These are phyloP conservation scores for Aspergillus heteromorphus DNA, from an alignment of 495 filamentous ascomycete genomes.

Conservation along the genomic window DNA sequence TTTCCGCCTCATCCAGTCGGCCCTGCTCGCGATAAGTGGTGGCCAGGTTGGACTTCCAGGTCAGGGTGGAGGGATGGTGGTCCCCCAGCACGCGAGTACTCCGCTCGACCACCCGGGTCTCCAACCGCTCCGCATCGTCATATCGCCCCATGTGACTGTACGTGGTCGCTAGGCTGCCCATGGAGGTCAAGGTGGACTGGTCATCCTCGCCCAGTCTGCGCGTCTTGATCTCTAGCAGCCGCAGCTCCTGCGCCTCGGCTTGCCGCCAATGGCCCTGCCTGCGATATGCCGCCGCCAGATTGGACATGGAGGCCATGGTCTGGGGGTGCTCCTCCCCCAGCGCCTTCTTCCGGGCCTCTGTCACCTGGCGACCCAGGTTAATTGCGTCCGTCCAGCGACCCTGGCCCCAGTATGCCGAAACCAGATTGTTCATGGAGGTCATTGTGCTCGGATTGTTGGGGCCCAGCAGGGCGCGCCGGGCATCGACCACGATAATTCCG, in stretches of 20 bases:
- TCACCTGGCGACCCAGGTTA: constrained; percentile 17
- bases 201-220: constrained; percentile 13
- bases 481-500: not conserved
- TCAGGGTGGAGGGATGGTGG: constrained; percentile 24
- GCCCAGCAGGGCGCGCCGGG: constrained; percentile 8
- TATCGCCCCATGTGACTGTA: constrained; percentile 25
- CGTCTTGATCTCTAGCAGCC: constrained; percentile 18
- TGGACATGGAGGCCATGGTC: constrained; percentile 23
- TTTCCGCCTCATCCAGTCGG: constrained; percentile 22
- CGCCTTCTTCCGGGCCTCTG: constrained; percentile 9
- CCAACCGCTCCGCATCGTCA: constrained; percentile 24
- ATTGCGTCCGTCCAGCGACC: constrained; percentile 16
- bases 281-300: constrained; percentile 23
- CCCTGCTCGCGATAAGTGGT: constrained; percentile 16
- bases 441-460: constrained; percentile 13
- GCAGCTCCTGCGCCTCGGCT: constrained; percentile 21
- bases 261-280: constrained; percentile 26
- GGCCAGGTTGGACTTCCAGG: constrained; percentile 19
- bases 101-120: constrained; percentile 20
- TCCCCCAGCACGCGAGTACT: not conserved
- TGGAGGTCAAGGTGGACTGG: constrained; percentile 20
- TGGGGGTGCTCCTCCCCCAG: constrained; percentile 24
- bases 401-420: constrained; percentile 12
- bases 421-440: constrained; percentile 12
- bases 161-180: constrained; percentile 21